Evolutionary conservation across 2,329 filamentous ascomycete species (phyloP).

Genomic region (Neospermospora avenae): DNA sequence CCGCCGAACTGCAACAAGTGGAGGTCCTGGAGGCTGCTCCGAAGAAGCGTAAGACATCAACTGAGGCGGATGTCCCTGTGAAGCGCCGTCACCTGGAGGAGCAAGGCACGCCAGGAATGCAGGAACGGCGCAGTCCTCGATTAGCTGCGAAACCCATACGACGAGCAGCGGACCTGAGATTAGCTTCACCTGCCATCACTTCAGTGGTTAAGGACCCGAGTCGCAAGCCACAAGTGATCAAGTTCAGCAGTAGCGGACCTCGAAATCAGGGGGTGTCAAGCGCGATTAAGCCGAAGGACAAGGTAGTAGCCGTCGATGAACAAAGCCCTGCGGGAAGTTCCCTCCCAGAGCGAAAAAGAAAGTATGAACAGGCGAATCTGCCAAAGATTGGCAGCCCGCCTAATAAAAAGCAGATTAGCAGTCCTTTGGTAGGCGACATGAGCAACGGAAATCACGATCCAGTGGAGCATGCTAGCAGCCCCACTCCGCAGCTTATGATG

Average conservation of each 20-base stretch:
- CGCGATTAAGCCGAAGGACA: not conserved
- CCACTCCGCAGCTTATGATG: not conserved
- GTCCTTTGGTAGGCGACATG: not conserved
- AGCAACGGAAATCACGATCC: not conserved
- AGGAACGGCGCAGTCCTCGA: not conserved
- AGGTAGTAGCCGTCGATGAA: not conserved
- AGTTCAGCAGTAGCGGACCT: slow-evolving; percentile 22
- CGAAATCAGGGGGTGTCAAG: slow-evolving; percentile 26
- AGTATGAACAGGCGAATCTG: not conserved
- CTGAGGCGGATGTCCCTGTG: not conserved
- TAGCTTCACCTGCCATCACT: not conserved
- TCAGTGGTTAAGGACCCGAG: not conserved
- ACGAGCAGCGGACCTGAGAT: not conserved
- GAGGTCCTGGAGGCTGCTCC: not conserved
- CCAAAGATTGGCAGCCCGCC: not conserved
- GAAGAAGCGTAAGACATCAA: not conserved
- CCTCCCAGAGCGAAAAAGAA: not conserved
- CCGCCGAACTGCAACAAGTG: not conserved
- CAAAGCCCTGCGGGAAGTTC: not conserved
- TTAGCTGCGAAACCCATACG: not conserved
- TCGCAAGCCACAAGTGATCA: slow-evolving; percentile 25
- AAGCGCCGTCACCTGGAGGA: slow-evolving; percentile 1
- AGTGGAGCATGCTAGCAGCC: not conserved
- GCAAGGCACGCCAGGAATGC: not conserved
- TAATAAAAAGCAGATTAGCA: slow-evolving; percentile 3